Conservation (phyloP, 2,329 filamentous ascomycete species). For the Aspergillus sp. region DNA sequence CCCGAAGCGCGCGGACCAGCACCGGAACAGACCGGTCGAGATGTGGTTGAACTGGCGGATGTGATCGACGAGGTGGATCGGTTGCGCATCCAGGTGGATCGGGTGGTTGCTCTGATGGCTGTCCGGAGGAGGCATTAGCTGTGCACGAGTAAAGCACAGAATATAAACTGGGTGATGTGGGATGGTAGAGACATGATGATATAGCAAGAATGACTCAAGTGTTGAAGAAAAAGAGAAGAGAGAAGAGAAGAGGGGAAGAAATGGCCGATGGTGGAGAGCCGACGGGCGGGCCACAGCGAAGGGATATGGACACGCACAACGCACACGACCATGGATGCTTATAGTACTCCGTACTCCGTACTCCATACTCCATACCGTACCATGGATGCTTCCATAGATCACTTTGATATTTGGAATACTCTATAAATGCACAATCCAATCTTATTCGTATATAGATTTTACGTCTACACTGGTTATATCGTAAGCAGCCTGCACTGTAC, state of each 20-base stretch:
- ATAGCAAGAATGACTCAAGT: too few relatives aligned
- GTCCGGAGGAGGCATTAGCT: slow-evolving; percentile 12
- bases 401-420: too few relatives aligned
- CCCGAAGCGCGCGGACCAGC: slow-evolving; percentile 18
- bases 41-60: slow-evolving; percentile 19
- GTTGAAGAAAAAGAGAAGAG: too few relatives aligned
- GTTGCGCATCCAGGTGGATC: slow-evolving; percentile 30
- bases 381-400: background rate
- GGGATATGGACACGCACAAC: slow-evolving; percentile 11
- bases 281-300: slow-evolving; percentile 2
- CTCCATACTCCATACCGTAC: too few relatives aligned
- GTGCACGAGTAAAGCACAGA: slow-evolving; percentile 1
- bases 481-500: too few relatives aligned
- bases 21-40: slow-evolving; percentile 13
- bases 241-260: too few relatives aligned
- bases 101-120: slow-evolving; percentile 22
- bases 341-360: too few relatives aligned
- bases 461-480: too few relatives aligned
- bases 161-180: background rate
- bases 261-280: background rate
- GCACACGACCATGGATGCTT: too few relatives aligned
- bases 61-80: slow-evolving; percentile 31
- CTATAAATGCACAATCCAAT: too few relatives aligned
- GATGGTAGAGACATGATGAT: background rate
- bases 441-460: too few relatives aligned